A percentile compares a stretch with the other conserved stretches of the same genome.
phyloP scores from a whole-genome alignment of 1,139 yeast genomes.

The Suzukiozyma palmioleophila region DNA sequence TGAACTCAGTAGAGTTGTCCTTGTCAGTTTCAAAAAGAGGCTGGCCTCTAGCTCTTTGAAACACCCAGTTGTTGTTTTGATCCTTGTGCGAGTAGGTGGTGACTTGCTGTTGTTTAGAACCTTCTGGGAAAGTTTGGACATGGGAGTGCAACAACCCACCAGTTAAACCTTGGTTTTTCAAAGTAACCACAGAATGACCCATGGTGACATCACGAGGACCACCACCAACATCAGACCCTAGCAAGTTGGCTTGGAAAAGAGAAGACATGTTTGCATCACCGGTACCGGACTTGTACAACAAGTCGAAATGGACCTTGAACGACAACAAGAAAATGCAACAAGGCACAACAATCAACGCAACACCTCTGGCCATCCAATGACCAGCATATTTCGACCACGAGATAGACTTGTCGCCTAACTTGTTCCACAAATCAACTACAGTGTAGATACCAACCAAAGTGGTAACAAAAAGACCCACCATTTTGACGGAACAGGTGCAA shows the following conservation, averaged over 20 bases:
- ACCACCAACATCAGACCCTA: constrained; percentile 72
- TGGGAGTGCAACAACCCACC: constrained; percentile 96
- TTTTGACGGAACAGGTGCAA: constrained; percentile 76
- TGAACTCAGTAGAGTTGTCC: constrained; percentile 50
- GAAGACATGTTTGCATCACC: constrained; percentile 98
- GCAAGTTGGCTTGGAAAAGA: constrained; percentile 88
- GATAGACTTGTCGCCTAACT: constrained; percentile 55
- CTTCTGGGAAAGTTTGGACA: constrained; percentile 88
- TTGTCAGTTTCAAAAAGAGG: constrained; percentile 50
- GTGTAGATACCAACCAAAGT: constrained; percentile 74
- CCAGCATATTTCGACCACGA: constrained; percentile 44
- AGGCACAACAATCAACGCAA: constrained; percentile 62
- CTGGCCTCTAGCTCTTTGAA: constrained; percentile 67
- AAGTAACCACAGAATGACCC: constrained; percentile 71
- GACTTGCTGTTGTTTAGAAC: constrained; percentile 93
- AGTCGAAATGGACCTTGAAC: constrained; percentile 71
- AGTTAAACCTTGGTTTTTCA: constrained; percentile 87
- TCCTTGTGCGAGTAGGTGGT: constrained; percentile 94
- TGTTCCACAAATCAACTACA: constrained; percentile 66
- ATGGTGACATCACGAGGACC: constrained; percentile 89
- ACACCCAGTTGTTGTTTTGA: constrained; percentile 82
- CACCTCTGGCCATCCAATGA: constrained; percentile 65
- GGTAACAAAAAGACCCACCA: constrained; percentile 80
- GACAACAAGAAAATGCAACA: constrained; percentile 55
- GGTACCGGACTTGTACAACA: constrained; percentile 73